Evolutionary conservation across 1,284 basidiomycete species (phyloP), one percentile per base, ranked within the genome.

Genomic region (Psilocybe mexicana): DNA sequence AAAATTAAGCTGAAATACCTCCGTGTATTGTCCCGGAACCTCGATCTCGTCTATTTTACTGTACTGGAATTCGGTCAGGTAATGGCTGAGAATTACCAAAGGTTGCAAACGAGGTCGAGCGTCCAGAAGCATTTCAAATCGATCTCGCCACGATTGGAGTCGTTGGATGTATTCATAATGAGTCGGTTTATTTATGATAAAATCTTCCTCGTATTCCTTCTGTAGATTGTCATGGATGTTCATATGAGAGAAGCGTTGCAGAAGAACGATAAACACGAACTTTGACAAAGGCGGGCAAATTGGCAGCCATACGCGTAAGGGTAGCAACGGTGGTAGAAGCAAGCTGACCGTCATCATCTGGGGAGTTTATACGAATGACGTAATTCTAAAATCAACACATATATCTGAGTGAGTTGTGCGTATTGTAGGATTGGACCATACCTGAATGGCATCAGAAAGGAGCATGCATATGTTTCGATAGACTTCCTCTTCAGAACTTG

Each of bases 1-100:
- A 33, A 6, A 24, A 33, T 23, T 24, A 48, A 36, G 45, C 30
- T 53, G 0, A 51, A 81, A 64, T 59, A 92, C 94, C 83, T 96
- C 93, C 0, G 96, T 91, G 69, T 99, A 99, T 74, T 99, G 97
- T 7, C 97, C 97, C 23, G 97, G 97, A 55, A 99, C 88, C 72
- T 99, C 97, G 52, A 99, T 94, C 65, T 99, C 97, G 67, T 99
- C 97, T 58, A 98, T 96, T 73, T 96, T 98, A 69, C 90, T 90
- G 73, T 98, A 96, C 68, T 99, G 96, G 81, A 99, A 99, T 73
- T 99, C 96, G 10, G 94, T 93, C 63, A 99, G 79, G 76, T 95
- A 98, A 74, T 97, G 95, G 64, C 93, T 96, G 48, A 94, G 80
- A 59, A 90, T 81, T 65, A 98, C 96, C 53, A 99, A 78, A n/a